A percentile compares a stretch with the other conserved stretches of the same genome.
Evolutionary conservation across 108 stramenopile species (phyloP).

Genomic region (Parmales sp.): DNA sequence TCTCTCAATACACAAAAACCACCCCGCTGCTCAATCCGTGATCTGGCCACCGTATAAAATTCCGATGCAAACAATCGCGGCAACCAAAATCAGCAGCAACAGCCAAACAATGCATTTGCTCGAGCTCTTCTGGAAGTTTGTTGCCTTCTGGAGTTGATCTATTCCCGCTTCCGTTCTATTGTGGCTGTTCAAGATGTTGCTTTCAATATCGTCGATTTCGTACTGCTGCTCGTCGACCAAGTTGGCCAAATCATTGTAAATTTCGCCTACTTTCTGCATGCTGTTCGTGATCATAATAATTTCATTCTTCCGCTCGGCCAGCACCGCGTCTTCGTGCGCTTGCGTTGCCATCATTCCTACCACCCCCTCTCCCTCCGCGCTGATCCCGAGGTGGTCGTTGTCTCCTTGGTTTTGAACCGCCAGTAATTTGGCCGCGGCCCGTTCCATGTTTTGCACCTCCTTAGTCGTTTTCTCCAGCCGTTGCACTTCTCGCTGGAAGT

Average conservation of each 20-base stretch:
- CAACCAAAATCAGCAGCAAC: background rate
- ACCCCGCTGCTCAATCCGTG: too few species aligned
- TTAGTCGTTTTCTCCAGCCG: background rate
- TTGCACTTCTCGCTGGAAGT: background rate
- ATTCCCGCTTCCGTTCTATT: background rate
- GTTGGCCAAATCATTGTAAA: constrained; percentile 12
- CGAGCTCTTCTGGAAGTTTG: background rate
- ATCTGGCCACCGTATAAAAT: constrained; percentile 8
- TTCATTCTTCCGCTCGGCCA: background rate
- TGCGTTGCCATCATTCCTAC: background rate
- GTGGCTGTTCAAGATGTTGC: background rate
- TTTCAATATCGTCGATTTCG: constrained; percentile 2
- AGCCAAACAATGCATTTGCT: background rate
- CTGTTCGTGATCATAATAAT: background rate
- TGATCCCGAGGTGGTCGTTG: background rate
- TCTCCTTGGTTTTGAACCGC: too few species aligned
- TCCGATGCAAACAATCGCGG: background rate
- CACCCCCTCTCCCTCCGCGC: background rate
- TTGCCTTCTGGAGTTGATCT: constrained; percentile 4
- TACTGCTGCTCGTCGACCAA: constrained; percentile 7
- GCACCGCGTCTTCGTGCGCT: background rate
- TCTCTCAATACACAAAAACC: too few species aligned
- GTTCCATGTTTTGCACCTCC: background rate
- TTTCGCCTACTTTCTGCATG: background rate
- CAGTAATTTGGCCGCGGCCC: too few species aligned